Conservation (phyloP, 2,329 filamentous ascomycete species). For the Orbilia oligospora region DNA sequence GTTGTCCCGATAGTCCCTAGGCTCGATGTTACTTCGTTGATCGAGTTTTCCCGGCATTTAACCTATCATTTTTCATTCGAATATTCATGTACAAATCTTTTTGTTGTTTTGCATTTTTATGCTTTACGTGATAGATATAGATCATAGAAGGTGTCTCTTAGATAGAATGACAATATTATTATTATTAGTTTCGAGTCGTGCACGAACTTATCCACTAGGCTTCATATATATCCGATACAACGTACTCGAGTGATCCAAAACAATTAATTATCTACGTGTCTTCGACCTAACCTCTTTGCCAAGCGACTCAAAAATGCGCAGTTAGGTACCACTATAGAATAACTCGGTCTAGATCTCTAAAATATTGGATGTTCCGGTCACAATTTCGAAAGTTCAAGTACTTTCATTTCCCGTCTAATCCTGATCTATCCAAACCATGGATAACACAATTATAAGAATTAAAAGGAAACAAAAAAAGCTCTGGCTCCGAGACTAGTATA, state of each 20-base stretch:
- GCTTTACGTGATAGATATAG: not conserved
- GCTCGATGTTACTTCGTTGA: not conserved
- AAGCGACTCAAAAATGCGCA: too few species aligned
- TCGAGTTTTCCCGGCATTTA: not conserved
- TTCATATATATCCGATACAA: too few species aligned
- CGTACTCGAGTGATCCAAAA: too few species aligned
- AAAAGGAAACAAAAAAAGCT: not conserved
- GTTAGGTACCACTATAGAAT: too few species aligned
- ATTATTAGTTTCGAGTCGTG: not conserved
- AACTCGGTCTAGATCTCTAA: too few species aligned
- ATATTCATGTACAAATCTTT: too few species aligned
- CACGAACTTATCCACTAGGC: too few species aligned
- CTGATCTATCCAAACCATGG: not conserved
- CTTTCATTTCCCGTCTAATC: not conserved
- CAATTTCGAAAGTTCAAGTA: not conserved
- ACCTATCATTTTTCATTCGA: too few species aligned
- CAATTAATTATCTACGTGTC: too few species aligned
- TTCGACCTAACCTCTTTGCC: too few species aligned
- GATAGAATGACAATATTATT: not conserved
- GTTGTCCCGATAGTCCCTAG: not conserved
- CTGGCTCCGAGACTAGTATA: too few species aligned
- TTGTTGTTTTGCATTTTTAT: not conserved
- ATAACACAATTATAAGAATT: not conserved
- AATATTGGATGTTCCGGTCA: too few species aligned
- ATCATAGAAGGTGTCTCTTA: not conserved